Conservation (phyloP, 345 rosid species). For the Salix caprea region DNA sequence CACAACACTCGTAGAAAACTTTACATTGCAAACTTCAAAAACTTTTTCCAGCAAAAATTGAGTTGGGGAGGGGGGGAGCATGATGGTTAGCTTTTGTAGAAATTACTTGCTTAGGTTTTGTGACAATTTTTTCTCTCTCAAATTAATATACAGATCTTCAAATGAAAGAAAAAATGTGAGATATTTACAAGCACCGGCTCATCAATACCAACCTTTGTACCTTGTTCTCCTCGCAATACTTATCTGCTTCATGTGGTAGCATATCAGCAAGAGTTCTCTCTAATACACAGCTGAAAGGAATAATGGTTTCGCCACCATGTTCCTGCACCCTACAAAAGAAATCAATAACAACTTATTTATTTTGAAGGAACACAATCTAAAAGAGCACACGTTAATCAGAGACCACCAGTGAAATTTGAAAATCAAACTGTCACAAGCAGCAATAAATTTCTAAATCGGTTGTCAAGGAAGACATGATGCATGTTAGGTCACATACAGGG, state of each 20-base stretch:
- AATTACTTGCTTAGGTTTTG: neutral
- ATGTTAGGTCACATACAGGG: too few relatives aligned
- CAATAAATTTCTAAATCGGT: too few relatives aligned
- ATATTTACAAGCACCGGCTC: neutral
- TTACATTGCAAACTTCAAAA: too few relatives aligned
- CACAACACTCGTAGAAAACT: too few relatives aligned
- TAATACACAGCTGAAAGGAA: constrained; percentile 82
- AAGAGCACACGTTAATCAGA: too few relatives aligned
- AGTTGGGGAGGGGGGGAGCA: too few relatives aligned
- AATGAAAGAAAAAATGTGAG: neutral
- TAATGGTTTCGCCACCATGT: constrained; percentile 85
- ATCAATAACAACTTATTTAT: neutral
- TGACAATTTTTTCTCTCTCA: neutral
- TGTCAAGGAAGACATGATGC: neutral
- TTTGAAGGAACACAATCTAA: too few relatives aligned
- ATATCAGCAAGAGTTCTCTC: constrained; percentile 84
- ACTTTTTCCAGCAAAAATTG: too few relatives aligned
- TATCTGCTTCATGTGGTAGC: constrained; percentile 69
- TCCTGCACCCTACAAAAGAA: constrained; percentile 79
- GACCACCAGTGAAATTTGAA: too few relatives aligned
- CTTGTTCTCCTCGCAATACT: constrained; percentile 94
- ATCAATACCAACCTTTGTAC: constrained; percentile 70
- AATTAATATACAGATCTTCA: neutral
- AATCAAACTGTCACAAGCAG: too few relatives aligned
- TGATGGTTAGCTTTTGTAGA: too few relatives aligned